Evolutionary conservation across 257 asterid species (phyloP).

Genomic region (Solanum lignicaule): DNA sequence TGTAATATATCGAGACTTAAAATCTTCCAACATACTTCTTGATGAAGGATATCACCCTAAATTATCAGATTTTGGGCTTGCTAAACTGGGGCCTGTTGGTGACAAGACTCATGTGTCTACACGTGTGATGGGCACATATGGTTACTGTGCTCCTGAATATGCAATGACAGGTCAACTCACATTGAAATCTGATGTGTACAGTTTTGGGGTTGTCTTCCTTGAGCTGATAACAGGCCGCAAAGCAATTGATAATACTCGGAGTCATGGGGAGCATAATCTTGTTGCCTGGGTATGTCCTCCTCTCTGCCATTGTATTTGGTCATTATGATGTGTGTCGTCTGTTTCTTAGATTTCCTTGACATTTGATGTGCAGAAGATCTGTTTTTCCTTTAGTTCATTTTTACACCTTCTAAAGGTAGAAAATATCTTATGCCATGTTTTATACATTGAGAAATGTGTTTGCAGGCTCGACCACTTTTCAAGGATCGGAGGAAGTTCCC

Average conservation of each 20-base stretch:
- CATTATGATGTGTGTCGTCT: neutral
- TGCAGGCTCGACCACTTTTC: conserved; percentile 87
- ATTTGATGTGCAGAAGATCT: neutral
- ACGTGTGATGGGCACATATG: conserved; percentile 93
- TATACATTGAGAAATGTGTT: neutral
- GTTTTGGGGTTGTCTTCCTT: conserved; percentile 85
- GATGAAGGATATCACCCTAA: conserved; percentile 69
- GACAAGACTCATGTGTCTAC: conserved; percentile 91
- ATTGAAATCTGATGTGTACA: conserved; percentile 69
- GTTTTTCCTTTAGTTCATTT: neutral
- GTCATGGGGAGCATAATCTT: conserved; percentile 67
- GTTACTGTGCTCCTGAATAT: conserved; percentile 95
- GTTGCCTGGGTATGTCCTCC: conserved; percentile 71
- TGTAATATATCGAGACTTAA: conserved; percentile 76
- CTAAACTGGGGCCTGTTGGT: conserved; percentile 86
- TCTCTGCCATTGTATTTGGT: neutral
- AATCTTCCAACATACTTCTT: conserved; percentile 85
- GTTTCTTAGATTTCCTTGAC: neutral
- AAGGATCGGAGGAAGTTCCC: conserved; percentile 77
- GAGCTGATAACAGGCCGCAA: conserved; percentile 84
- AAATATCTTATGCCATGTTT: neutral
- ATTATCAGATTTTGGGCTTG: conserved; percentile 89
- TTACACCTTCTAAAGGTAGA: neutral
- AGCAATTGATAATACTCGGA: conserved; percentile 64
- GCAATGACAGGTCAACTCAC: conserved; percentile 98